These are phyloP conservation scores for Dichomitus squalens DNA, from an alignment of 1,284 basidiomycete species.

Conservation along the genomic window DNA sequence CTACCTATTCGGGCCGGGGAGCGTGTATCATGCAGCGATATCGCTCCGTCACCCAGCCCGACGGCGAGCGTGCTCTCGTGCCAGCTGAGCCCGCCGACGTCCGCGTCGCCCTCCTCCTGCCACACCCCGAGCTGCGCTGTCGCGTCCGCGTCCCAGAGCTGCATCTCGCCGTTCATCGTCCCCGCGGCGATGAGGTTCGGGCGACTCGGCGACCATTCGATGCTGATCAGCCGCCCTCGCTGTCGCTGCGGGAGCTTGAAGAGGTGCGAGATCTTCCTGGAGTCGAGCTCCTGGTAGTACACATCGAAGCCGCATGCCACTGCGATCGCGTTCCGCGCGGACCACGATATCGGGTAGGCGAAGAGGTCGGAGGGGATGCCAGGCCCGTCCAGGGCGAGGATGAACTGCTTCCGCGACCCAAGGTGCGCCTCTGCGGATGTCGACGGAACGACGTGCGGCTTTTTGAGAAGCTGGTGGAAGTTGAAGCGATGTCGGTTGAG, in stretches of 20 bases:
- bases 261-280: conserved; percentile 45
- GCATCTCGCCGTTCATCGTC: conserved; percentile 41
- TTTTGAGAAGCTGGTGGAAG: conserved; percentile 41
- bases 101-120: conserved; percentile 37
- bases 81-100: conserved; percentile 48
- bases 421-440: conserved; percentile 46
- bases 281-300: conserved; percentile 51
- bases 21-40: conserved; percentile 44
- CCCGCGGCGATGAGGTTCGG: conserved; percentile 41
- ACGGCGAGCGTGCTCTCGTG: conserved; percentile 41
- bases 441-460: conserved; percentile 35
- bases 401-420: conserved; percentile 45
- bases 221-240: conserved; percentile 30
- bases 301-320: conserved; percentile 50
- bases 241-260: conserved; percentile 34
- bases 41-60: conserved; percentile 41
- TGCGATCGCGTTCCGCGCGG: conserved; percentile 45
- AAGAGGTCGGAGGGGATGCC: conserved; percentile 49
- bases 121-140: conserved; percentile 35
- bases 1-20: conserved; percentile 30
- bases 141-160: conserved; percentile 43
- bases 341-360: conserved; percentile 51
- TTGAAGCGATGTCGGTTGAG: conserved; percentile 40
- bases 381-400: conserved; percentile 51
- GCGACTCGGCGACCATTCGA: conserved; percentile 40